phyloP scores from a whole-genome alignment of 805 yeast species.

The Allodekkera sacchari region DNA sequence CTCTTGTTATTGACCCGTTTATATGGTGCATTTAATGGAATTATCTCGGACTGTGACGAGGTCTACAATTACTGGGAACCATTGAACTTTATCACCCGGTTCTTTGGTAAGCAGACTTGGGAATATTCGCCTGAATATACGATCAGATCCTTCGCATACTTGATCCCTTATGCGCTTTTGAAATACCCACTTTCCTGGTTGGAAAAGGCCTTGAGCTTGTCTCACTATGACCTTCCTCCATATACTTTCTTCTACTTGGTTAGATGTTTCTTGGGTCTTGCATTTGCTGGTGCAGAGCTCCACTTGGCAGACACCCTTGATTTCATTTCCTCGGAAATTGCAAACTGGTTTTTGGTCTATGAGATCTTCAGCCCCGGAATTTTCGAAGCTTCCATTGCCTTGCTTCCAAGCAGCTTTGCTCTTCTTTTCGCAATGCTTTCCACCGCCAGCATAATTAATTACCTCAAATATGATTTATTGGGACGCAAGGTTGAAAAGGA shows the following conservation, averaged over 20 bases:
- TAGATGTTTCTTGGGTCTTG: slow-evolving; percentile 34
- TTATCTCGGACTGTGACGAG: slow-evolving; percentile 90
- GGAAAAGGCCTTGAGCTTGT: slow-evolving; percentile 2
- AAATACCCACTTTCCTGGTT: slow-evolving; percentile 16
- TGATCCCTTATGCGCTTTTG: slow-evolving; percentile 37
- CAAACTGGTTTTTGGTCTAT: slow-evolving; percentile 56
- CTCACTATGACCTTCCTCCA: slow-evolving; percentile 3
- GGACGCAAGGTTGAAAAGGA: slow-evolving; percentile 9
- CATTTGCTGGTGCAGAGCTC: slow-evolving; percentile 44
- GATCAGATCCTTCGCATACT: slow-evolving; percentile 77
- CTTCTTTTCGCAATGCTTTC: slow-evolving; percentile 44
- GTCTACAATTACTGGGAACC: slow-evolving; percentile 94
- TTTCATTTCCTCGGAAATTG: slow-evolving; percentile 29
- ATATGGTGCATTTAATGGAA: slow-evolving; percentile 39
- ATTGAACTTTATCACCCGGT: slow-evolving; percentile 63
- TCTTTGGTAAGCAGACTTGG: slow-evolving; percentile 93
- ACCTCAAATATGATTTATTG: slow-evolving; percentile 20
- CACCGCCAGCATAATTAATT: slow-evolving; percentile 29
- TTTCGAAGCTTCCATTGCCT: slow-evolving; percentile 82
- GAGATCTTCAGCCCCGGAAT: slow-evolving; percentile 67
- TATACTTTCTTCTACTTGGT: slow-evolving; percentile 42
- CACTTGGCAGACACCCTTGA: slow-evolving; percentile 36
- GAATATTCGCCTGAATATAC: slow-evolving; percentile 89
- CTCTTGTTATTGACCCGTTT: slow-evolving; percentile 6
- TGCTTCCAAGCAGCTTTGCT: slow-evolving; percentile 77